These are phyloP conservation scores for Plasmodium blacklocki DNA, from an alignment of 169 alveolate genomes.

Conservation along the genomic window DNA sequence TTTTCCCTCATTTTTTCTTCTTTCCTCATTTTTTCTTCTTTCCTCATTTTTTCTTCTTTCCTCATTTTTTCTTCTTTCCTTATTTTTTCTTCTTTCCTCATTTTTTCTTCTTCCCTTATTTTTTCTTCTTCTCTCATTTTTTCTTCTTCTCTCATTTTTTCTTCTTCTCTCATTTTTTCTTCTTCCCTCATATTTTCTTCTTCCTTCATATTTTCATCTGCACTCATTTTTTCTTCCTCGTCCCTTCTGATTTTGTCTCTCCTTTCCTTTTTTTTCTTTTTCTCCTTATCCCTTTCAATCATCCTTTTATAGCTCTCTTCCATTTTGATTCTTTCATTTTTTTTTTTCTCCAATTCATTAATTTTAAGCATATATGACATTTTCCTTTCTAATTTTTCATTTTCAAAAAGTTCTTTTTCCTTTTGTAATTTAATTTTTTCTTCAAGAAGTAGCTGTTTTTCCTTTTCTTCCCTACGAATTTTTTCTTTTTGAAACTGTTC, in stretches of 20 bases:
- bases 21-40: neutral
- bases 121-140: neutral
- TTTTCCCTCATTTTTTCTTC: neutral
- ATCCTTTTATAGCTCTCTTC: slow-evolving; percentile 4
- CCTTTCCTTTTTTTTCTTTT: neutral
- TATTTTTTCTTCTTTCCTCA: neutral
- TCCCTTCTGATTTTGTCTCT: neutral
- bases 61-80: neutral
- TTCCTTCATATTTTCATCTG: slow-evolving; percentile 2
- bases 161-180: neutral
- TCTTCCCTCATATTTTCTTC: neutral
- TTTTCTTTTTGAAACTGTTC: slow-evolving; percentile 45
- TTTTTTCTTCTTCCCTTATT: neutral
- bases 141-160: neutral
- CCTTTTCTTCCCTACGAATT: slow-evolving; percentile 28
- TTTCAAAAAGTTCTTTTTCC: slow-evolving; percentile 64
- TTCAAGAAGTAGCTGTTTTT: slow-evolving; percentile 73
- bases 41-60: neutral
- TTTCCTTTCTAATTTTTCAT: slow-evolving; percentile 33
- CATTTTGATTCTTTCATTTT: slow-evolving; percentile 9
- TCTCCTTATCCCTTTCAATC: neutral
- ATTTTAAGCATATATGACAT: slow-evolving; percentile 34
- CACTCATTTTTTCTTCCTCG: neutral
- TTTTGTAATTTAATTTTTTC: slow-evolving; percentile 78
- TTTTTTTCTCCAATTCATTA: slow-evolving; percentile 22